Percentiles rank a stretch among this genome's conserved stretches.
Conservation (phyloP, 2,329 filamentous ascomycete species). For the Fusarium nurragi region DNA sequence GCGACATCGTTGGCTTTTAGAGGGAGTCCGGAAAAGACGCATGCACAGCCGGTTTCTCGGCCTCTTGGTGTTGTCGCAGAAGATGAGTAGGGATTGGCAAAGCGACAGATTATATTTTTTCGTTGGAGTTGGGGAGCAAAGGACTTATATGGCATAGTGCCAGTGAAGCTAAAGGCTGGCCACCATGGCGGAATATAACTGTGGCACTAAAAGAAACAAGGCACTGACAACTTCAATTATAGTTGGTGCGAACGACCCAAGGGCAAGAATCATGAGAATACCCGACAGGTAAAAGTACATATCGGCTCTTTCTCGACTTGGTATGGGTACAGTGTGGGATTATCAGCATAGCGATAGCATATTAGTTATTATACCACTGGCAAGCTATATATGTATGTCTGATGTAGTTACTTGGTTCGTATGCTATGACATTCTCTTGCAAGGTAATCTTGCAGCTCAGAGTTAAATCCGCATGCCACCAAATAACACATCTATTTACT, state of each 20-base stretch:
- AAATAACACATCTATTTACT: too few species aligned
- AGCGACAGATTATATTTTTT: conserved; percentile 29
- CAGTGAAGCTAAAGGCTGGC: conserved; percentile 23
- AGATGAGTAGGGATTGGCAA: conserved; percentile 40
- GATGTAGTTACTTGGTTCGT: too few species aligned
- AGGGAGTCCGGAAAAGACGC: conserved; percentile 68
- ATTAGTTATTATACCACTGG: conserved; percentile 21
- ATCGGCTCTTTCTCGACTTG: not conserved
- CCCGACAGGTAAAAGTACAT: not conserved
- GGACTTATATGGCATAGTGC: conserved; percentile 39
- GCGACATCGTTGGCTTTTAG: conserved; percentile 65
- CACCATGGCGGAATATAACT: conserved; percentile 38
- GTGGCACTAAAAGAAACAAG: conserved; percentile 22
- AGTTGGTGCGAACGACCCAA: not conserved
- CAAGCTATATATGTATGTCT: conserved; percentile 15
- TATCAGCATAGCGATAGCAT: conserved; percentile 7
- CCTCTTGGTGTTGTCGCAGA: conserved; percentile 48
- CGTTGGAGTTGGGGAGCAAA: conserved; percentile 41
- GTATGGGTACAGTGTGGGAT: not conserved
- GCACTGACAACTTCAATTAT: not conserved
- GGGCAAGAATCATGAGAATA: not conserved
- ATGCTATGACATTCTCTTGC: too few species aligned
- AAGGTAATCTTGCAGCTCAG: too few species aligned
- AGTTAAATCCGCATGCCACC: too few species aligned
- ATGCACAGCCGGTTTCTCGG: conserved; percentile 45